Evolutionary conservation across 768 basidiomycete genomes (phyloP).

Genomic region (Suillus variegatus): DNA sequence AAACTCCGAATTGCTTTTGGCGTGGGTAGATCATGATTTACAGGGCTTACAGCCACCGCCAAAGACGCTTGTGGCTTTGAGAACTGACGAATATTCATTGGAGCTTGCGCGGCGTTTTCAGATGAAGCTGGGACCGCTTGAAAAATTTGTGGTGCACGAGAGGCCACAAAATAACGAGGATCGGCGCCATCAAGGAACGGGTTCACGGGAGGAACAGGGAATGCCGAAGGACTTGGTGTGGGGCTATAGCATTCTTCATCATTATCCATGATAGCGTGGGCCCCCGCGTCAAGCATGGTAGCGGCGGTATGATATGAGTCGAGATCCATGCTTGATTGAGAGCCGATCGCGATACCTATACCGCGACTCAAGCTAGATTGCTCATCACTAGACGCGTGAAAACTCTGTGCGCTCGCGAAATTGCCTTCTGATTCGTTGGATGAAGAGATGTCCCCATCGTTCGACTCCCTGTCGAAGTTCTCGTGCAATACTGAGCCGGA

Average conservation of each 20-base stretch:
- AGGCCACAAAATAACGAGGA: neutral
- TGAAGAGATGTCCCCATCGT: neutral
- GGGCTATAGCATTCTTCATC: slow-evolving; percentile 1
- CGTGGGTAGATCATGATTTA: neutral
- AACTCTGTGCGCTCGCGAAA: neutral
- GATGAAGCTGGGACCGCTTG: neutral
- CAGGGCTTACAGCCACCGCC: slow-evolving; percentile 9
- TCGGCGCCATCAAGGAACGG: slow-evolving; percentile 4
- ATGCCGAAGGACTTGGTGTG: slow-evolving; percentile 9
- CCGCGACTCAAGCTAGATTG: neutral
- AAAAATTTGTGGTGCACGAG: neutral
- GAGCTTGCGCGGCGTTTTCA: neutral
- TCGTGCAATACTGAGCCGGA: neutral
- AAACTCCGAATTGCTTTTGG: neutral
- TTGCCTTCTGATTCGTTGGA: slow-evolving; percentile 1
- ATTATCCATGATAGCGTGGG: neutral
- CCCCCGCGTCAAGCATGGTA: neutral
- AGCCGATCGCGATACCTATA: slow-evolving; percentile 11
- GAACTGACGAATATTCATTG: neutral
- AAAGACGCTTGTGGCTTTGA: slow-evolving; percentile 7
- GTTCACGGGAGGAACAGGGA: slow-evolving; percentile 5
- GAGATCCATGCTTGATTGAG: slow-evolving; percentile 8
- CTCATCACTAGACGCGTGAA: neutral
- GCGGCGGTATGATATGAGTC: slow-evolving; percentile 6
- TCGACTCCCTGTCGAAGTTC: neutral